A percentile compares a stretch with the other conserved stretches of the same genome.
These are phyloP conservation scores for Boletus rufocinnamomeus DNA, from an alignment of 768 basidiomycete species.

Conservation along the genomic window DNA sequence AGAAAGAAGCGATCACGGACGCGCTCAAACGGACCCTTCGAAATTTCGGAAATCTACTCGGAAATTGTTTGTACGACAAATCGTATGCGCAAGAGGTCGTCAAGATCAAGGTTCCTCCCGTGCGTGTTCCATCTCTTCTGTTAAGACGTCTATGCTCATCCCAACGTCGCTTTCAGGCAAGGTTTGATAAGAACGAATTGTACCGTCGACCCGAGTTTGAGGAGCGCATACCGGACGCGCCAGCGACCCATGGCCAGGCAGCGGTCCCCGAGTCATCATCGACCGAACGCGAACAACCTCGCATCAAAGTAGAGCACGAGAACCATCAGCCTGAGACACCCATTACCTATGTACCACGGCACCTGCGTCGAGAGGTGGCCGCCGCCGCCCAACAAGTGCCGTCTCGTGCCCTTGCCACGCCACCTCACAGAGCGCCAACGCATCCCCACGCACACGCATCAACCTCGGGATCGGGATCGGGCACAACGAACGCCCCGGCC, in stretches of 20 bases:
- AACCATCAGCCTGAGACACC: slow-evolving; percentile 16
- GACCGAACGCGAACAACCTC: not conserved
- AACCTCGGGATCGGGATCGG: slow-evolving; percentile 3
- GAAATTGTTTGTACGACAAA: slow-evolving; percentile 98
- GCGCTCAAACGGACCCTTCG: slow-evolving; percentile 88
- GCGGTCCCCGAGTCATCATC: not conserved
- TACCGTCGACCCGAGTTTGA: slow-evolving; percentile 73
- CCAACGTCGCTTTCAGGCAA: slow-evolving; percentile 34
- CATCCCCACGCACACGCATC: not conserved
- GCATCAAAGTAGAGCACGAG: slow-evolving; percentile 24
- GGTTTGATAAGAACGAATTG: slow-evolving; percentile 66
- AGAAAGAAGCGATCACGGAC: slow-evolving; percentile 98
- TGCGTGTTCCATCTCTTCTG: slow-evolving; percentile 40
- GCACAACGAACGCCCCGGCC: not conserved
- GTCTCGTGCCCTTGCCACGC: not conserved
- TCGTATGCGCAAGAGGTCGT: slow-evolving; percentile 78
- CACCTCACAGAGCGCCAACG: not conserved
- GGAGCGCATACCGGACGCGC: slow-evolving; percentile 40
- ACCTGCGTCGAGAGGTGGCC: slow-evolving; percentile 37
- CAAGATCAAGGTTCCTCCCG: slow-evolving; percentile 84
- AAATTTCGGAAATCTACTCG: slow-evolving; percentile 92
- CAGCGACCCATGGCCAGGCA: not conserved
- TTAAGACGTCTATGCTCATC: not conserved
- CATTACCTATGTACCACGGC: slow-evolving; percentile 42
- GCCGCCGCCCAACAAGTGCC: slow-evolving; percentile 12